Conservation (phyloP, 495 filamentous ascomycete genomes). For the Aspergillus nidulans region DNA sequence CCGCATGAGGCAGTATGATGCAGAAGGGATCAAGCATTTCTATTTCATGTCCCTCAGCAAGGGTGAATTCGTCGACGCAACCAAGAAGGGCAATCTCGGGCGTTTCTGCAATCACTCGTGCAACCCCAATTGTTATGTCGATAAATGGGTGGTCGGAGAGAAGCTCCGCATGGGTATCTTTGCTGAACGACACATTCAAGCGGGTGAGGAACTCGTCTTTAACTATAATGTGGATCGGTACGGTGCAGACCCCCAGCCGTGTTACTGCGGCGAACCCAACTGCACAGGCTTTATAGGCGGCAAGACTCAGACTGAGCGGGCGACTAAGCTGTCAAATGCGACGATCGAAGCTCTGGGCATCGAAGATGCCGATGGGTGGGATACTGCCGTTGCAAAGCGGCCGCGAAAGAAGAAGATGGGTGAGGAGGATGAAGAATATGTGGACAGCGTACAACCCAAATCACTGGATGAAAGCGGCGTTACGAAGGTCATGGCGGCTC, state of each 20-base stretch:
- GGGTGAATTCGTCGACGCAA: conserved; percentile 96
- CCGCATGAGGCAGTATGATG: conserved; percentile 86
- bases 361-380: conserved; percentile 89
- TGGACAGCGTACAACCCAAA: conserved; percentile 82
- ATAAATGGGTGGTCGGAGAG: conserved; percentile 99
- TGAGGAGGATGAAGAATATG: conserved; percentile 95
- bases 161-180: conserved; percentile 99
- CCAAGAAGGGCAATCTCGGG: conserved; percentile 92
- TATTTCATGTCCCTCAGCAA: conserved; percentile 99
- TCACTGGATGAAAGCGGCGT: conserved; percentile 83
- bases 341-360: conserved; percentile 96
- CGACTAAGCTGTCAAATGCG: conserved; percentile 83
- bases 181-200: conserved; percentile 76
- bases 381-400: conserved; percentile 79
- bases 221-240: conserved; percentile 99
- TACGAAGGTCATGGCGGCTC: conserved; percentile 96
- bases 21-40: conserved; percentile 96
- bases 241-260: conserved; percentile 91
- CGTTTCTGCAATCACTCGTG: conserved; percentile 99
- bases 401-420: conserved; percentile 90
- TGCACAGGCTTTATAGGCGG: conserved; percentile 96
- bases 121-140: conserved; percentile 97
- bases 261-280: conserved; percentile 93
- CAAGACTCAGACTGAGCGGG: conserved; percentile 93
- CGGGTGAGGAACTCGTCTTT: conserved; percentile 97